phyloP scores from a whole-genome alignment of 2,329 filamentous ascomycete genomes.

The Arthroderma sp. region DNA sequence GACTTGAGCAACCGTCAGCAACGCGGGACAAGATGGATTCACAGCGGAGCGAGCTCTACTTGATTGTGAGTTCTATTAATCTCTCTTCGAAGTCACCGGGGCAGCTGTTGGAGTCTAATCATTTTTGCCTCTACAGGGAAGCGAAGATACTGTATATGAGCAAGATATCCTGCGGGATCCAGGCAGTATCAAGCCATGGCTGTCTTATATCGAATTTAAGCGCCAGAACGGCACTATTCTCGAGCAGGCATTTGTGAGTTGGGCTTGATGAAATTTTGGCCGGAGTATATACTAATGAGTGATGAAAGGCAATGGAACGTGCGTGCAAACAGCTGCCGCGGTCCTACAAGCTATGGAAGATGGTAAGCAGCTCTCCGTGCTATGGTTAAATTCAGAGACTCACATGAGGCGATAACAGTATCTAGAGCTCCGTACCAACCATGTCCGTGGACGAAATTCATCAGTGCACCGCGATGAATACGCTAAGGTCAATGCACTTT shows the following conservation, averaged over 20 bases:
- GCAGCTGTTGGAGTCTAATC: conserved; percentile 16
- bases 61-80: conserved; percentile 27
- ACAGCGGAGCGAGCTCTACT: conserved; percentile 29
- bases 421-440: conserved; percentile 67
- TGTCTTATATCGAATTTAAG: conserved; percentile 88
- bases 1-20: conserved; percentile 31
- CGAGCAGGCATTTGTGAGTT: conserved; percentile 63
- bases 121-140: conserved; percentile 43
- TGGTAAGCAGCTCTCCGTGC: conserved; percentile 40
- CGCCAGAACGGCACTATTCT: conserved; percentile 67
- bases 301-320: conserved; percentile 59
- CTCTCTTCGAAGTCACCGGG: not conserved
- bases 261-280: not conserved
- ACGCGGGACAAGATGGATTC: conserved; percentile 30
- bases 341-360: conserved; percentile 97
- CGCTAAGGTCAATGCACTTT: conserved; percentile 86
- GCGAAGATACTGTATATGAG: conserved; percentile 90
- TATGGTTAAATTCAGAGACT: not conserved
- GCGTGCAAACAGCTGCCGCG: conserved; percentile 80
- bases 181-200: conserved; percentile 82
- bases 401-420: conserved; percentile 44
- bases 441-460: conserved; percentile 70
- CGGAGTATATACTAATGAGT: conserved; percentile 1
- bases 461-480: conserved; percentile 68
- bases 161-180: conserved; percentile 82